Evolutionary conservation across 306 rosid species (phyloP).

Genomic region (peach (Prunus persica)): DNA sequence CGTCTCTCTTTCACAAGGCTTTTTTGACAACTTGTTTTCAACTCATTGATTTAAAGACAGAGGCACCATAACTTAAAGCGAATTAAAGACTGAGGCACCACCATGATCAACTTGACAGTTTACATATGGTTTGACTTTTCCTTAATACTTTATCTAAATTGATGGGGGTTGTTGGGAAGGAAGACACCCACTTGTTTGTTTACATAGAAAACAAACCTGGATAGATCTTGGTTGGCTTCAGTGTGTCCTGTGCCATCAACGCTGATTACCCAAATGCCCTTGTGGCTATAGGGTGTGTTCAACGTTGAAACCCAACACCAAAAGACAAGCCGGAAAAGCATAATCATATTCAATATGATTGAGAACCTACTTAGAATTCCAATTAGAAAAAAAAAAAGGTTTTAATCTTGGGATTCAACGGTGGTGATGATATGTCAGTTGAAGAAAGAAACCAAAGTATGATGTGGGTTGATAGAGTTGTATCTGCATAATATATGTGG

Average conservation of each 20-base stretch:
- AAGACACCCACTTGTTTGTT: constrained; percentile 9
- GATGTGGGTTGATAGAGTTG: constrained; percentile 19
- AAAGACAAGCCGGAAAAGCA: constrained; percentile 10
- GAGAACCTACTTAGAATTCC: constrained; percentile 26
- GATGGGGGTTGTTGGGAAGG: constrained; percentile 30
- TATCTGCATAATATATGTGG: background rate
- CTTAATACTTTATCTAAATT: background rate
- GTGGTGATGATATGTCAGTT: background rate
- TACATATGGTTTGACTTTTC: constrained; percentile 31
- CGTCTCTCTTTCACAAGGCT: background rate
- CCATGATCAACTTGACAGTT: constrained; percentile 19
- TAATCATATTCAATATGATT: constrained; percentile 2
- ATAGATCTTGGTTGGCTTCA: constrained; percentile 17
- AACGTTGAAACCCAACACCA: background rate
- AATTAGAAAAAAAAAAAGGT: background rate
- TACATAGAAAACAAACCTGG: background rate
- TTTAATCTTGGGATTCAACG: background rate
- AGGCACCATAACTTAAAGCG: background rate
- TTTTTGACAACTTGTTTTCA: constrained; percentile 1
- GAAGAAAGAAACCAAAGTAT: constrained; percentile 20
- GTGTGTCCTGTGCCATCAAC: background rate
- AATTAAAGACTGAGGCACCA: constrained; percentile 19
- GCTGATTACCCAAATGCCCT: constrained; percentile 17
- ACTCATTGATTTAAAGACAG: constrained; percentile 6
- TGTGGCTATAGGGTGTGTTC: background rate